phyloP scores from a whole-genome alignment of 2,329 filamentous ascomycete species.

The Talaromyces sp. region DNA sequence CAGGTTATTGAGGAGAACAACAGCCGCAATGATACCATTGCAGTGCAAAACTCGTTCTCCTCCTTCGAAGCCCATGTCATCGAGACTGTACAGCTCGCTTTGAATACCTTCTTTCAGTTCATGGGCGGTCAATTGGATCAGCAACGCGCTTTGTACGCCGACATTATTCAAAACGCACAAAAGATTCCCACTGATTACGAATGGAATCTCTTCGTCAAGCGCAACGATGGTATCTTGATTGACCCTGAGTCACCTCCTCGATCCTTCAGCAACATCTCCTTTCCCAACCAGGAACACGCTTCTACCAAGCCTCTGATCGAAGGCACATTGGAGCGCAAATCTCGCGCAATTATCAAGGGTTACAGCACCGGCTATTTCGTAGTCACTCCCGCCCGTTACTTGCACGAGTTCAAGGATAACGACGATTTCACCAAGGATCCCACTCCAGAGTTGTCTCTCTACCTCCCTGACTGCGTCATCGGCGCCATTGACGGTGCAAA shows the following conservation, averaged over 20 bases:
- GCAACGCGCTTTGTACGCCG: conserved; percentile 73
- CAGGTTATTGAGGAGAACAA: conserved; percentile 96
- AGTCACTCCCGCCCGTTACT: conserved; percentile 78
- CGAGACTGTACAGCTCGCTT: conserved; percentile 73
- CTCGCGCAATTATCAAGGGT: conserved; percentile 74
- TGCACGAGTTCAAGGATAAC: conserved; percentile 95
- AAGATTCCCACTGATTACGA: conserved; percentile 81
- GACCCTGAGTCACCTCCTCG: conserved; percentile 73
- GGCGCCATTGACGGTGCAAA: conserved; percentile 71
- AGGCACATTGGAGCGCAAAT: conserved; percentile 85
- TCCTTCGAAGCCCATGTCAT: conserved; percentile 85
- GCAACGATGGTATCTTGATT: conserved; percentile 69
- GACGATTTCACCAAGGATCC: conserved; percentile 62
- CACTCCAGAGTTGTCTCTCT: conserved; percentile 81
- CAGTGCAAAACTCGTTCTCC: conserved; percentile 86
- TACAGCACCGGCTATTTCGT: conserved; percentile 85
- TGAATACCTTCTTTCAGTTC: conserved; percentile 79
- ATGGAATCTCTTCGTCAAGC: conserved; percentile 78
- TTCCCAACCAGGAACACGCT: conserved; percentile 83
- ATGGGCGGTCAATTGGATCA: conserved; percentile 78
- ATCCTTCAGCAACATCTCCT: conserved; percentile 68
- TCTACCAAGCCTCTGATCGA: conserved; percentile 81
- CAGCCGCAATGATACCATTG: conserved; percentile 84
- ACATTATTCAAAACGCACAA: conserved; percentile 75
- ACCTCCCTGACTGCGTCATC: conserved; percentile 83